phyloP scores from a whole-genome alignment of 2,329 filamentous ascomycete genomes.

The Colletotrichum theobromicola region DNA sequence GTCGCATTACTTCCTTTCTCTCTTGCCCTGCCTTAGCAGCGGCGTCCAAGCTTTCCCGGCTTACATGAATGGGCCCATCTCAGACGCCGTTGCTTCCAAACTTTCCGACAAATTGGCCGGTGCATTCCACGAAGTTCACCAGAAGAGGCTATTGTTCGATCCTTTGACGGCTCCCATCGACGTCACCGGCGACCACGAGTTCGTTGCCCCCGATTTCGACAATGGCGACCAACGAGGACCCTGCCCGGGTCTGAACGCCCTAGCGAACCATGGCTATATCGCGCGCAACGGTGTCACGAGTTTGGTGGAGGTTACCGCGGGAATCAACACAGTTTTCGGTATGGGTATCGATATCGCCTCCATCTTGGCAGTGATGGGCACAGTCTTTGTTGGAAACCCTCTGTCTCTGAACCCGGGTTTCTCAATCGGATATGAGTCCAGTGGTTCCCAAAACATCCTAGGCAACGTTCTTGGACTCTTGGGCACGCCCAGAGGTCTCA shows the following conservation, averaged over 20 bases:
- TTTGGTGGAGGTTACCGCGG: conserved; percentile 18
- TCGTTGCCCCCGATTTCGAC: conserved; percentile 28
- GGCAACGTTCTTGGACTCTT: conserved; percentile 48
- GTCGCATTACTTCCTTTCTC: conserved; percentile 1
- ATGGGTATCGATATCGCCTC: conserved; percentile 50
- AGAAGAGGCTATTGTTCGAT: conserved; percentile 24
- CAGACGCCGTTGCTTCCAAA: not conserved
- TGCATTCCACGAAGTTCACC: conserved; percentile 11
- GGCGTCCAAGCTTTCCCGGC: conserved; percentile 17
- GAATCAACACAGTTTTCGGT: conserved; percentile 39
- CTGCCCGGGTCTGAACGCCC: conserved; percentile 40
- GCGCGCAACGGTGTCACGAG: conserved; percentile 30
- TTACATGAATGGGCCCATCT: conserved; percentile 6
- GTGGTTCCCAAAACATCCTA: conserved; percentile 42
- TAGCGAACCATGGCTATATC: conserved; percentile 43
- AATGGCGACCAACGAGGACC: conserved; percentile 29
- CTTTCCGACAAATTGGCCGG: conserved; percentile 1
- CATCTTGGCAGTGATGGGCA: conserved; percentile 49
- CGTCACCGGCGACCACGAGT: conserved; percentile 25
- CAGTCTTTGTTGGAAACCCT: conserved; percentile 54
- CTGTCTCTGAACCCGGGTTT: conserved; percentile 53
- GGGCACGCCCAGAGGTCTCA: conserved; percentile 50
- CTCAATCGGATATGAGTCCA: conserved; percentile 54
- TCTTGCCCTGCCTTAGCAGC: conserved; percentile 8
- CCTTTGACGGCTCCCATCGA: conserved; percentile 24